These are phyloP conservation scores for Yarrowia sp. DNA, from an alignment of 805 yeast species.

Conservation along the genomic window DNA sequence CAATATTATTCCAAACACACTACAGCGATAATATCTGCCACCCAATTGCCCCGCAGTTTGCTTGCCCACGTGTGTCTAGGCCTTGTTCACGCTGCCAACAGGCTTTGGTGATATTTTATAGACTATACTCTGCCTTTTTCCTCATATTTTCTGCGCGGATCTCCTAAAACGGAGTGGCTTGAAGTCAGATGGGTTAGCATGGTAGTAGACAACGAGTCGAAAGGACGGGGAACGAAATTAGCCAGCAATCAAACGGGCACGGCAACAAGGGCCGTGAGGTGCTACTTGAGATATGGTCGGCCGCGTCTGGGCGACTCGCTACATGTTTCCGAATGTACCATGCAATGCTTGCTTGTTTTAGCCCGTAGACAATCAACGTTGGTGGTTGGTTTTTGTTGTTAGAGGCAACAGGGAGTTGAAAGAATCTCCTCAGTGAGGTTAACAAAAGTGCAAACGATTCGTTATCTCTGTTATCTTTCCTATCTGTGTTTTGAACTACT, in stretches of 20 bases:
- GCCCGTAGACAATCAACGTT: not conserved
- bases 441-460: not conserved
- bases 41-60: not conserved
- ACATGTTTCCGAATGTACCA: too few relatives aligned
- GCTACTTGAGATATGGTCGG: too few relatives aligned
- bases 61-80: not conserved
- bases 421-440: not conserved
- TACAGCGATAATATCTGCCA: not conserved
- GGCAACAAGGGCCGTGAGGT: not conserved
- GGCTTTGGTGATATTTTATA: slow-evolving; percentile 8
- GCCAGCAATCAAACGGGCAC: not conserved
- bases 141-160: not conserved
- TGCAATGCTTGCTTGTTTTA: too few relatives aligned
- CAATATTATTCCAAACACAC: too few relatives aligned
- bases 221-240: not conserved
- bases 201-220: not conserved
- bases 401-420: not conserved
- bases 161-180: slow-evolving; percentile 24
- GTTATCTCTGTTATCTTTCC: not conserved
- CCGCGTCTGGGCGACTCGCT: too few relatives aligned
- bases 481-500: not conserved
- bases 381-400: too few relatives aligned
- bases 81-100: not conserved
- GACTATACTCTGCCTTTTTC: not conserved
- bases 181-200: not conserved